Evolutionary conservation across 495 filamentous ascomycete species (phyloP).

Genomic region (Podospora bellae-mahoneyi): DNA sequence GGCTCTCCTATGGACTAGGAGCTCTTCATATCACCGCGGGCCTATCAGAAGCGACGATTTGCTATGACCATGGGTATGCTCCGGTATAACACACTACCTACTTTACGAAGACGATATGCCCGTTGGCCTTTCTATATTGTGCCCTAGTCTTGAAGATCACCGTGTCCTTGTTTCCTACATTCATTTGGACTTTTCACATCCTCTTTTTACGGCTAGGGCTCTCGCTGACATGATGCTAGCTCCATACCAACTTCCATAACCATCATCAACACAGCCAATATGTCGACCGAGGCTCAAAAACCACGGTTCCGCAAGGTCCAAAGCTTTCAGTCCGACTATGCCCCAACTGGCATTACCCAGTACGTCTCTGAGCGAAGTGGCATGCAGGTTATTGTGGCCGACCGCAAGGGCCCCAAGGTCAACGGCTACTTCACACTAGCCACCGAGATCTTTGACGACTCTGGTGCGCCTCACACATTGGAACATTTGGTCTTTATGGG

Average conservation of each 20-base stretch:
- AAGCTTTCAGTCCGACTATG: conserved; percentile 83
- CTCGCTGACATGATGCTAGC: conserved; percentile 25
- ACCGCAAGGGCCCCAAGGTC: conserved; percentile 89
- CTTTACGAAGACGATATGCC: not conserved
- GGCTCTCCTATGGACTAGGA: conserved; percentile 11
- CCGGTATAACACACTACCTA: not conserved
- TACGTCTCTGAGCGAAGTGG: conserved; percentile 78
- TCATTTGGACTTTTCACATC: not conserved
- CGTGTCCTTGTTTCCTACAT: not conserved
- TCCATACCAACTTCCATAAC: conserved; percentile 23
- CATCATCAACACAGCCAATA: conserved; percentile 24
- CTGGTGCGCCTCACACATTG: conserved; percentile 89
- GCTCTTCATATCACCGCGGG: not conserved
- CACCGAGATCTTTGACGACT: conserved; percentile 96
- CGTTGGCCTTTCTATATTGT: not conserved
- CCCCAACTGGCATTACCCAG: conserved; percentile 77
- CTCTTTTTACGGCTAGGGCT: not conserved
- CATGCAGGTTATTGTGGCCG: conserved; percentile 88
- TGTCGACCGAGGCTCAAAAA: conserved; percentile 34
- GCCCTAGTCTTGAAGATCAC: not conserved
- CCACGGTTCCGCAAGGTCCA: conserved; percentile 77
- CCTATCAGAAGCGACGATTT: conserved; percentile 8
- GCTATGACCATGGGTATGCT: conserved; percentile 14
- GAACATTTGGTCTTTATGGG: conserved; percentile 99
- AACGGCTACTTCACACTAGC: conserved; percentile 92